Evolutionary conservation across 805 yeast genomes (phyloP), one percentile per base, ranked within the genome.

Genomic region (Saccharomycopsis lassenensis): DNA sequence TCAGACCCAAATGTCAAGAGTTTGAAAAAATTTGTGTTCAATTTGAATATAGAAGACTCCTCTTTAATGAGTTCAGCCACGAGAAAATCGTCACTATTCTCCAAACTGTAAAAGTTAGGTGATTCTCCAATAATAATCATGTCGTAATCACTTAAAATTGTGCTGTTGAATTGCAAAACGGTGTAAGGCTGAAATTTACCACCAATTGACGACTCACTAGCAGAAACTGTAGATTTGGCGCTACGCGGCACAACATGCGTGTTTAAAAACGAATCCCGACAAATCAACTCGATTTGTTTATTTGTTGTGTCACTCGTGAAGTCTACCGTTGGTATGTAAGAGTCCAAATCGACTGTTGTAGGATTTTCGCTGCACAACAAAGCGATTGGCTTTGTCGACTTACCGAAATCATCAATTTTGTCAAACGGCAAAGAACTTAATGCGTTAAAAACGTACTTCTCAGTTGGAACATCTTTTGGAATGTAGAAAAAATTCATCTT

Each of bases 201-300:
- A n/a, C 70, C 78, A 28, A 57, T 46, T 0, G 82, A 68, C 0
- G 85, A 77, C 22, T 75, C 75, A 4, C 62, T 56, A 1, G 71
- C 48, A 10, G 58, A 55, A 1, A 43, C 40, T 0, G 62, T 52
- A 12, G 50, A 49, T 2, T 45, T 37, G 2, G 57, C 48, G 1
- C 87, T 71, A 23, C 69, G 57, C 2, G 89, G 91, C 4, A 76
- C 59, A 15, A 48, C 45, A 19, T 54, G 52, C 2, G 60, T 50
- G 42, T 61, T 65, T 4, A 50, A 41, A 4, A 55, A 48, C 1
- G 63, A 55, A 44, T 73, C 71, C 10, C 59, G 46, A 51, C 89
- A 79, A 29, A 34, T 26, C 18, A 41, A 30, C 23, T 37, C 39
- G 6, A 33, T 25, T 11, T 33, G 34, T 12, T 25, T 30, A 6